Evolutionary conservation across 495 filamentous ascomycete species (phyloP), one percentile per base, ranked within the genome.

Genomic region (Delitschia confertaspora): DNA sequence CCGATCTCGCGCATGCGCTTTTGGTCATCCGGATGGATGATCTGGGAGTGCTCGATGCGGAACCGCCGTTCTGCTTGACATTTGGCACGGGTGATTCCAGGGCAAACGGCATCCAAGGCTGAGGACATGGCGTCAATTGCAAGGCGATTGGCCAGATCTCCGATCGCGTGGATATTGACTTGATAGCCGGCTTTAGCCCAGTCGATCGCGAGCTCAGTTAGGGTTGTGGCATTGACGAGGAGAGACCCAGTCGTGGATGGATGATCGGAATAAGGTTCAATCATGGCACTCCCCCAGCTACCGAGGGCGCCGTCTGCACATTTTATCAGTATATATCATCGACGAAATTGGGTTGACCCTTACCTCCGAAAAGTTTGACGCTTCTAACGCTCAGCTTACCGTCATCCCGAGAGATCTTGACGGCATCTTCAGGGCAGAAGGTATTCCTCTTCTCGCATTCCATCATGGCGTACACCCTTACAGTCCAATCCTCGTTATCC

Each of bases 21-120:
- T 47, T 80, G 76, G 58, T 81, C 76, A 23, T 64, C 63, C n/a
- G 73, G 73, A 44, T 74, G 69, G 35, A 80, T 75, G 38, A 81
- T 81, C 43, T 82, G 78, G 0, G 72, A 51, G 59, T 82, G 78
- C 51, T 81, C 78, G 53, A 82, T 74, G 47, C 78, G 71, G 60
- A 80, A 75, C 33, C 76, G 69, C 32, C 65, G 64, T 7, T 43
- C 23, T 11, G 40, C 35, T 32, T 76, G 74, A 53, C 74, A 77
- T 6, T 60, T 41, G 0, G 50, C 36, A 3, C 61, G 61, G 22
- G 58, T 43, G 19, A 53, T 49, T n/a, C 51, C 49, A 0, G 73
- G 63, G 39, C 76, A 79, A 2, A 70, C 49, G 13, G 62, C 56
- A 5, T 52, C 47, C 0, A 77, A 61, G 13, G 68, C 68, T 4